Base-by-base conservation (phyloP, 345 rosid species). In the Geranium brycei region DNA sequence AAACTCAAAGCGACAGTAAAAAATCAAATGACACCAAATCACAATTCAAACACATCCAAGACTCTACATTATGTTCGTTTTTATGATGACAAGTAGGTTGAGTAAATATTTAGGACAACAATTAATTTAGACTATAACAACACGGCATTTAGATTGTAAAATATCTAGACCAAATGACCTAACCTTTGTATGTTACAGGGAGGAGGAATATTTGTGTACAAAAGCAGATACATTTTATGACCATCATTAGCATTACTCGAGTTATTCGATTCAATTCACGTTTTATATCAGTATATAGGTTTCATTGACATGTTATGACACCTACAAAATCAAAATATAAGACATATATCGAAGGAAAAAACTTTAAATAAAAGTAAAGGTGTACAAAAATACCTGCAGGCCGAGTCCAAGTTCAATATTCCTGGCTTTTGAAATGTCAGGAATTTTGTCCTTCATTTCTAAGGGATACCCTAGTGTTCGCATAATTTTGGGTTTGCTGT, bases 391-490 rank as follows among this genome's bases (percentile, higher is more conserved):
- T 71, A 92, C 97, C 95, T 93, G 99, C 57, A 93, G 72, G 58
- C 99, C 99, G 57, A 89, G 95, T 68, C 96, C 97, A 19, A 93
- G 91, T 77, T 89, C 97, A 41, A 92, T 87, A 71, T 85, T 89
- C 78, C 96, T 83, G 40, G 99, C 99, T 73, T 86, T 91, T 0
- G 99, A 87, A 64, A 93, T 87, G 66, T 87, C 97, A 6, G 79
- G 89, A 69, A 86, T 87, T 80, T 90, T 81, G 64, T 93, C 97
- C 53, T 71, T 65, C 75, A 83, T 67, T 19, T 57, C 60, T 74
- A 87, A 79, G 57, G 96, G 97, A 70, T 90, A 93, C 19, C 97
- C 96, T 1, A 93, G 73, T 1, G 81, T 71, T 70, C 71, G 83
- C 96, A 85, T 82, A 55, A 89, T 96, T 62, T 82, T 79, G 1